phyloP scores from a whole-genome alignment of 257 asterid genomes.

The Plantago elongata region DNA sequence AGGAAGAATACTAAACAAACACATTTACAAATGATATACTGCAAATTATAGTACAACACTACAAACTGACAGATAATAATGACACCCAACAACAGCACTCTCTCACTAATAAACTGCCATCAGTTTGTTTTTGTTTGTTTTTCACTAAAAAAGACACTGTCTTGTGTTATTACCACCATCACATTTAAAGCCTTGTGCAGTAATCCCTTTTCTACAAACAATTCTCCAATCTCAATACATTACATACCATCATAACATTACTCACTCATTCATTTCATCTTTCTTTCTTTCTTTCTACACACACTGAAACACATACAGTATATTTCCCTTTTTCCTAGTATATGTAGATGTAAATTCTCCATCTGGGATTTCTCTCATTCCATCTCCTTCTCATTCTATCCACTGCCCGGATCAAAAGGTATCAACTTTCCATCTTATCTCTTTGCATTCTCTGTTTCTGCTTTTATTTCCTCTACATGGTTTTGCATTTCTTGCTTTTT shows the following conservation, averaged over 20 bases:
- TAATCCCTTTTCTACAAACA: slow-evolving; percentile 20
- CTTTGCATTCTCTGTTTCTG: slow-evolving; percentile 12
- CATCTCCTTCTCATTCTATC: slow-evolving; percentile 30
- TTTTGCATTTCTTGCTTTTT: slow-evolving; percentile 4
- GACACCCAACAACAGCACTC: slow-evolving; percentile 22
- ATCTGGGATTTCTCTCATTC: slow-evolving; percentile 25
- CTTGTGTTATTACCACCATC: slow-evolving; percentile 8
- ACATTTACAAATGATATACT: too few species aligned
- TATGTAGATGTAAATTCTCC: slow-evolving; percentile 26
- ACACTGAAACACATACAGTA: slow-evolving; percentile 6
- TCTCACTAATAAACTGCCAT: slow-evolving; percentile 19
- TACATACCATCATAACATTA: too few species aligned
- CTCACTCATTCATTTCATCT: not conserved
- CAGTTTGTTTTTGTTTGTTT: slow-evolving; percentile 14
- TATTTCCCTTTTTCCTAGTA: not conserved
- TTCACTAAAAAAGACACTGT: slow-evolving; percentile 17
- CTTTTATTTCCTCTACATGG: not conserved
- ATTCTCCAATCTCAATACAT: slow-evolving; percentile 33
- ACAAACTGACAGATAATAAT: slow-evolving; percentile 29
- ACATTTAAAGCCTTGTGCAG: slow-evolving; percentile 15
- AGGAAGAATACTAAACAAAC: too few species aligned
- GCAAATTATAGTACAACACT: too few species aligned
- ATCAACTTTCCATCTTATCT: slow-evolving; percentile 21
- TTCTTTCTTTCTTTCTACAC: slow-evolving; percentile 11
- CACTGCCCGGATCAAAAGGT: slow-evolving; percentile 34